Conservation (phyloP, 2,329 filamentous ascomycete species). For the Penicillium sp. region DNA sequence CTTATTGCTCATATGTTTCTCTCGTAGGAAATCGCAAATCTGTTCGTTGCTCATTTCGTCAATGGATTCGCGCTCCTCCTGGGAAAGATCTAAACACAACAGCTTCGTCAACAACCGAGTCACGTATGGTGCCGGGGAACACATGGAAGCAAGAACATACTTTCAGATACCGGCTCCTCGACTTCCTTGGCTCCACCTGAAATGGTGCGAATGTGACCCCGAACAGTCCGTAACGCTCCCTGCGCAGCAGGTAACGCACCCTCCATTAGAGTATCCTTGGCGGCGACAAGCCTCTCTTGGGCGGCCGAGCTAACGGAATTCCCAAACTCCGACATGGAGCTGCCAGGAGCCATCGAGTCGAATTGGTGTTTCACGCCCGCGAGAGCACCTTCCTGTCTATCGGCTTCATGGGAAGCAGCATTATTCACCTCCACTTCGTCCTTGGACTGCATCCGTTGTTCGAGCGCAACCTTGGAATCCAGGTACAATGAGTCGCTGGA, state of each 20-base stretch:
- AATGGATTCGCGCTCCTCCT: slow-evolving; percentile 26
- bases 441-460: neutral
- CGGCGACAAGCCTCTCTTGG: slow-evolving; percentile 2
- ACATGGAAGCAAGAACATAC: neutral
- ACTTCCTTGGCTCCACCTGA: neutral
- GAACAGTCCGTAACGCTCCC: slow-evolving; percentile 16
- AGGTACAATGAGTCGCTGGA: slow-evolving; percentile 1
- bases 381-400: slow-evolving; percentile 3
- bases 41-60: slow-evolving; percentile 33
- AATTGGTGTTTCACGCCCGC: slow-evolving; percentile 10
- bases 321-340: slow-evolving; percentile 12
- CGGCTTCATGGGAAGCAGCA: neutral
- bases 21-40: slow-evolving; percentile 35
- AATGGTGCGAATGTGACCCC: slow-evolving; percentile 5
- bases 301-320: slow-evolving; percentile 8
- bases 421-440: neutral
- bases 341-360: slow-evolving; percentile 4
- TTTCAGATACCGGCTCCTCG: neutral
- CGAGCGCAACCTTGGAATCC: slow-evolving; percentile 1
- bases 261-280: slow-evolving; percentile 20
- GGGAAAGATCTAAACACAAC: neutral
- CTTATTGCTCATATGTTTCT: slow-evolving; percentile 30
- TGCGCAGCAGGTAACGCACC: slow-evolving; percentile 12
- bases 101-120: neutral
- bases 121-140: too few relatives aligned